Evolutionary conservation across 306 rosid species (phyloP).

Genomic region (Malus orientalis): DNA sequence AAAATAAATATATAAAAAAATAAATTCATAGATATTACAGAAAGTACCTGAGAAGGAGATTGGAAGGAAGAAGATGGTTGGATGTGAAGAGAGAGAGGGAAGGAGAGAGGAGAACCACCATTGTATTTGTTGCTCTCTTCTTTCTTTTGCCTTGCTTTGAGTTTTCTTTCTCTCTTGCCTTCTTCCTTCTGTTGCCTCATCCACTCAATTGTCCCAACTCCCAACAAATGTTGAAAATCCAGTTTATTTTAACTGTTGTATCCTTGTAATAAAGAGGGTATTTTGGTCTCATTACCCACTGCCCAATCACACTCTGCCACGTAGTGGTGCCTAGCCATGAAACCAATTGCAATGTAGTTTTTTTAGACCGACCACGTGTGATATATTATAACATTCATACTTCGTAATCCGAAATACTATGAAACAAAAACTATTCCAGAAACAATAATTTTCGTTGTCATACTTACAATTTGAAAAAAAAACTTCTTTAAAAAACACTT

Average conservation of each 20-base stretch:
- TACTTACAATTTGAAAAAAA: too few species aligned
- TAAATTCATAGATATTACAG: neutral
- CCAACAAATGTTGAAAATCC: neutral
- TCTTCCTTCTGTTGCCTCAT: constrained; percentile 10
- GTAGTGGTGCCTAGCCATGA: neutral
- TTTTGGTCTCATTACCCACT: neutral
- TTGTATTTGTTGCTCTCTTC: constrained; percentile 8
- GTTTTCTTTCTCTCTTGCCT: neutral
- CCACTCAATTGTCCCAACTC: constrained; percentile 13
- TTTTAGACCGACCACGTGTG: too few species aligned
- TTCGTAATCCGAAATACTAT: too few species aligned
- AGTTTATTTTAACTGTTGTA: neutral
- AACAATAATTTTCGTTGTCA: too few species aligned
- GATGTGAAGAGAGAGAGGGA: constrained; percentile 33
- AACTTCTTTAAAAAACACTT: too few species aligned
- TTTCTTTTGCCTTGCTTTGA: neutral
- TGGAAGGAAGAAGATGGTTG: constrained; percentile 22
- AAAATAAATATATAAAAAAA: neutral
- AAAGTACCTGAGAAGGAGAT: constrained; percentile 40
- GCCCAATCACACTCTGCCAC: constrained; percentile 12
- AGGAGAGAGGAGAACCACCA: constrained; percentile 53
- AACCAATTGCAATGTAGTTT: neutral
- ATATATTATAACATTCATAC: too few species aligned
- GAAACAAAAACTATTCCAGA: too few species aligned
- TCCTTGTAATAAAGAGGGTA: neutral